Percentiles rank a stretch among this genome's conserved stretches.
Evolutionary conservation across 441 rosid species (phyloP).

Genomic region (Croton laevigatus): DNA sequence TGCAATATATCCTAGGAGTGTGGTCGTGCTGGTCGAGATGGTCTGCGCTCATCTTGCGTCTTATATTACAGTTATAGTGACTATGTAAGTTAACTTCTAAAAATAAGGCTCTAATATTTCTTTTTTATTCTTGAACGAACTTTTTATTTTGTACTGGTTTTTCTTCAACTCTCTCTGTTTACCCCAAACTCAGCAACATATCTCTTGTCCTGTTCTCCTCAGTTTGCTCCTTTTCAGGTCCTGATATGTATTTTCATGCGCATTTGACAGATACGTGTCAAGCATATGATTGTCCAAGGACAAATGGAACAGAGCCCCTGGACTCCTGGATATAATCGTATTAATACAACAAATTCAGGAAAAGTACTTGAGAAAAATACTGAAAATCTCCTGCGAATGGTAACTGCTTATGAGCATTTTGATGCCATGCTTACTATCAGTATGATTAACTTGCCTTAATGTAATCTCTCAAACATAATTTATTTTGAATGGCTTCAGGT

Average conservation of each 20-base stretch:
- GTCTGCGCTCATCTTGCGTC: slow-evolving; percentile 85
- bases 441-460: slow-evolving; percentile 10
- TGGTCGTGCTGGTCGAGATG: slow-evolving; percentile 99
- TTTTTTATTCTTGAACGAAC: slow-evolving; percentile 13
- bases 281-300: slow-evolving; percentile 95
- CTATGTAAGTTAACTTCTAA: slow-evolving; percentile 58
- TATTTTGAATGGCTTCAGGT: slow-evolving; percentile 52
- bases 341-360: slow-evolving; percentile 49
- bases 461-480: slow-evolving; percentile 24
- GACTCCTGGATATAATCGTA: slow-evolving; percentile 57
- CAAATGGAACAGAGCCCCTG: slow-evolving; percentile 67
- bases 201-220: slow-evolving; percentile 9
- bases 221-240: slow-evolving; percentile 6
- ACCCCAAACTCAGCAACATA: slow-evolving; percentile 1
- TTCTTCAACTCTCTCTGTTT: not conserved
- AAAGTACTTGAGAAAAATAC: slow-evolving; percentile 81
- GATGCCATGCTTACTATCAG: slow-evolving; percentile 14
- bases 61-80: slow-evolving; percentile 89
- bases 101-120: slow-evolving; percentile 4
- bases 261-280: slow-evolving; percentile 69
- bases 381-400: slow-evolving; percentile 93
- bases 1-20: slow-evolving; percentile 61
- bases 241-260: slow-evolving; percentile 1
- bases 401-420: slow-evolving; percentile 26
- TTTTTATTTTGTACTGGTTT: not conserved